Conservation (phyloP, 331 rosid species). For the Stylosanthes scabra region DNA sequence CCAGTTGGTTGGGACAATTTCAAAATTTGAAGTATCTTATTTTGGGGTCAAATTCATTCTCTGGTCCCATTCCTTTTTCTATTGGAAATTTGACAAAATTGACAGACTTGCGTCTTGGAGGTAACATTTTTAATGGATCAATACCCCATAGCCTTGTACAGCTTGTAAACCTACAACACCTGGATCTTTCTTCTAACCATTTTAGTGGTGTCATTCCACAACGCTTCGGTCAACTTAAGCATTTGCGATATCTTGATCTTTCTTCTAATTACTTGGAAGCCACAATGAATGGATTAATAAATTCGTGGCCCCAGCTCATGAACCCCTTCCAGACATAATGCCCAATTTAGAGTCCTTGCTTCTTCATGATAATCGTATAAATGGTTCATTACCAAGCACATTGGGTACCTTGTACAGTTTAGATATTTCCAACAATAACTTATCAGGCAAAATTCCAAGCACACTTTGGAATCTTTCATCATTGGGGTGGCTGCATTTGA, state of each 20-base stretch:
- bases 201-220: no score
- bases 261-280: no score
- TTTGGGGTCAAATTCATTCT: not conserved
- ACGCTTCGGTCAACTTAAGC: no score
- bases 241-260: no score
- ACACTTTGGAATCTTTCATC: not conserved
- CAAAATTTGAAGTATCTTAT: not conserved
- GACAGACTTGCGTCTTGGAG: not conserved
- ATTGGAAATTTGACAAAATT: not conserved
- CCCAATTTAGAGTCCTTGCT: not conserved
- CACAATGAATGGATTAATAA: no score
- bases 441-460: no score
- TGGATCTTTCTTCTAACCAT: constrained; percentile 46
- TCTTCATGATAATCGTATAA: constrained; percentile 36
- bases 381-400: constrained; percentile 30
- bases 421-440: no score
- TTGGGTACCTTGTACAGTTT: no score
- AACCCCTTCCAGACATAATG: constrained; percentile 15
- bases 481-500: constrained; percentile 5
- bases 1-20: constrained; percentile 38
- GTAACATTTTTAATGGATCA: not conserved
- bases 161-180: not conserved
- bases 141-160: constrained; percentile 7
- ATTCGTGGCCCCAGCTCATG: no score
- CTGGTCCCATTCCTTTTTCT: constrained; percentile 5